Evolutionary conservation across 805 yeast genomes (phyloP), one percentile per base, ranked within the genome.

Genomic region (Cyberlindnera subsufficiens): DNA sequence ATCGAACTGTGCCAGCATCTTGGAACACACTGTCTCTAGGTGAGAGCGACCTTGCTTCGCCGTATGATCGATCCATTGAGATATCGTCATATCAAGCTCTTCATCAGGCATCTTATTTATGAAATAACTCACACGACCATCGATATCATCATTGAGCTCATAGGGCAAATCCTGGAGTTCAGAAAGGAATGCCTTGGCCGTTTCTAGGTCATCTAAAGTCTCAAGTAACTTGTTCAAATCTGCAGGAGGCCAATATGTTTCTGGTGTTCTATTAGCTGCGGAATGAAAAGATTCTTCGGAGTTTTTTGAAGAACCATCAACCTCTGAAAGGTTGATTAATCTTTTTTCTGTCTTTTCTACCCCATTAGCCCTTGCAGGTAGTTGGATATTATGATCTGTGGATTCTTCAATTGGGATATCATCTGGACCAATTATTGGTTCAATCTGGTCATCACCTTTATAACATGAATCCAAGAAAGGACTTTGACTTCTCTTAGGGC

Each of bases 51-150:
- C 80, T 48, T 74, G 75, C 11, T 63, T 60, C 0, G 87, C 84
- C 52, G 74, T 73, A 49, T 71, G 67, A 27, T 56, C 55, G 17
- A 85, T 62, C 95, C 95, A 88, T 45, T 83, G 76, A 38, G 71
- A 69, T n/a, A 87, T 74, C 0, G 84, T 76, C 82, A 82, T 78
- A 11, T 75, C 68, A 51, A 85, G 67, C 54, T 85, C 89, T 20
- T 74, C 75, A 27, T 74, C 78, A 0, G 91, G 90, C 77, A 85
- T 78, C 35, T 77, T 78, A 1, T 79, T 70, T 6, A 83, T 77
- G 53, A 84, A 84, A 39, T 68, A 68, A 0, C 86, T 76, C 18
- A 85, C 61, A 25, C 74, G 73, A 1, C 91, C 89, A 44, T 81
- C 86, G 33, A 67, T 58, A 55, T 85, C 95, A 47, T 81, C 78